Conservation (phyloP, 805 yeast genomes). For the Barnettozyma pratensis region DNA sequence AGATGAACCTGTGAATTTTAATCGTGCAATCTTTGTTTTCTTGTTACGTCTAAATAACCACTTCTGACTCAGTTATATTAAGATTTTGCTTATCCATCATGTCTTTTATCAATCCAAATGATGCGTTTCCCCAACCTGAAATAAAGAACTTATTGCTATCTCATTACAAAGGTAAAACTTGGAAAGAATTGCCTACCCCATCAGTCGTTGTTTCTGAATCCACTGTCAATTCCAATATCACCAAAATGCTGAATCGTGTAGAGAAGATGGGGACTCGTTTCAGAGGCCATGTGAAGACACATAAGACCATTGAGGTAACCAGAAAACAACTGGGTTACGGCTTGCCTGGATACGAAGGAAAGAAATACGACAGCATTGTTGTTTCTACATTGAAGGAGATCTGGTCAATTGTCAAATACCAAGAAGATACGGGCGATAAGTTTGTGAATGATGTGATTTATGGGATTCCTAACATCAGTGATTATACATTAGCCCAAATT, state of each 20-base stretch:
- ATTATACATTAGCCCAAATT: slow-evolving; percentile 43
- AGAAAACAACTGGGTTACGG: slow-evolving; percentile 47
- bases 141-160: slow-evolving; percentile 12
- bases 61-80: no score
- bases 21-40: no score
- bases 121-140: slow-evolving; percentile 15
- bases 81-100: neutral
- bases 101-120: neutral
- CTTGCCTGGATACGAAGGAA: slow-evolving; percentile 23
- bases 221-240: slow-evolving; percentile 36
- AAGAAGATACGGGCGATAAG: slow-evolving; percentile 22
- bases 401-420: slow-evolving; percentile 38
- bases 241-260: slow-evolving; percentile 42
- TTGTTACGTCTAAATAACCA: no score
- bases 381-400: slow-evolving; percentile 71
- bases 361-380: slow-evolving; percentile 44
- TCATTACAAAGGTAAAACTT: slow-evolving; percentile 36
- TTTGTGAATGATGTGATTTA: slow-evolving; percentile 44
- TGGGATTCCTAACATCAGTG: slow-evolving; percentile 54
- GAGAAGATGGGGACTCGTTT: slow-evolving; percentile 36
- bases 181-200: slow-evolving; percentile 55
- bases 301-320: slow-evolving; percentile 60
- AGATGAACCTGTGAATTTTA: no score
- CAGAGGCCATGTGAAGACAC: slow-evolving; percentile 74
- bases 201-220: slow-evolving; percentile 43